Evolutionary conservation across 495 filamentous ascomycete species (phyloP).

Genomic region (Hypoxylon perforatum): DNA sequence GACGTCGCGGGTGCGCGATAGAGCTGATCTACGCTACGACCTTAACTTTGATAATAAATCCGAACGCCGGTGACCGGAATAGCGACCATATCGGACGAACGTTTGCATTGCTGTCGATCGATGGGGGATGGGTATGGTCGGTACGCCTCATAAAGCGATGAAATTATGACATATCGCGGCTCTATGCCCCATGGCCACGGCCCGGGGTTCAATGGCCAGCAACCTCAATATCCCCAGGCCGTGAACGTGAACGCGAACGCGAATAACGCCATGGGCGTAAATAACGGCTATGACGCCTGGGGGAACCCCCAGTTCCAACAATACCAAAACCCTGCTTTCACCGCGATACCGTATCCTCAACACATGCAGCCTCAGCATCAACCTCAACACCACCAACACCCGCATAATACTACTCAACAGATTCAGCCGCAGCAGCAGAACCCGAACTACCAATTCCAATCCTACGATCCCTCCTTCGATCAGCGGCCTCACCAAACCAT

Average conservation of each 20-base stretch:
- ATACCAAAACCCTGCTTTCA: slow-evolving; percentile 29
- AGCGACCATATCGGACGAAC: not conserved
- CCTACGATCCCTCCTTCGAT: slow-evolving; percentile 46
- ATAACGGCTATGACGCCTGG: slow-evolving; percentile 38
- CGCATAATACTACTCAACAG: slow-evolving; percentile 21
- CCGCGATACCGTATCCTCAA: slow-evolving; percentile 12
- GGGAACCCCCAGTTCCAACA: slow-evolving; percentile 40
- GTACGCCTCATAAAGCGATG: slow-evolving; percentile 33
- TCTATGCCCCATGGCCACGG: slow-evolving; percentile 57
- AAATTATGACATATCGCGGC: slow-evolving; percentile 57
- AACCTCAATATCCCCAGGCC: slow-evolving; percentile 43
- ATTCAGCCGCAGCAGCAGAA: slow-evolving; percentile 26
- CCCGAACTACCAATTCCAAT: slow-evolving; percentile 42
- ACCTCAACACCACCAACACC: slow-evolving; percentile 8
- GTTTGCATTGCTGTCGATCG: slow-evolving; percentile 1
- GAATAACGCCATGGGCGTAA: no score
- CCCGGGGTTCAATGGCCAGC: slow-evolving; percentile 53
- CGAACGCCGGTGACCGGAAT: slow-evolving; percentile 9
- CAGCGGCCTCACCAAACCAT: slow-evolving; percentile 41
- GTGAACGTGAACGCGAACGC: slow-evolving; percentile 15
- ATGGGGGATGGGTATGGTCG: slow-evolving; percentile 21
- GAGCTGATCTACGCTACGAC: slow-evolving; percentile 8
- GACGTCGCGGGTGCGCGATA: slow-evolving; percentile 37
- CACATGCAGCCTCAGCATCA: slow-evolving; percentile 25
- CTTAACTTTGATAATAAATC: slow-evolving; percentile 4